Base-by-base conservation (phyloP, 2,329 filamentous ascomycete species). In the Thielaviopsis euricoi region DNA sequence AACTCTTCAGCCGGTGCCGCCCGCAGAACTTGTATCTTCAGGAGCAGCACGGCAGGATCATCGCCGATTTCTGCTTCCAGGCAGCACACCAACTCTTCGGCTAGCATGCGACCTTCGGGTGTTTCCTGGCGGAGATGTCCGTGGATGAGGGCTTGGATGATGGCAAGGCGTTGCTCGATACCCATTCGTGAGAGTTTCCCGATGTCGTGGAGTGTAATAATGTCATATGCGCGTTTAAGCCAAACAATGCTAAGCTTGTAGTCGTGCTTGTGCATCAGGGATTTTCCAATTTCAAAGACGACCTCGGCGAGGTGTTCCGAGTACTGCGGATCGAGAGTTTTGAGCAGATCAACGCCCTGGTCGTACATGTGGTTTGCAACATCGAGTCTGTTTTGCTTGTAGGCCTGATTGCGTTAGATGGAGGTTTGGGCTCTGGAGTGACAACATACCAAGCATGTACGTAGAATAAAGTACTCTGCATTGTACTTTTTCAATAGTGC, bases 321-420 rank as follows among this genome's bases (percentile, higher is more conserved):
- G 1, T 75, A 75, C 1, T 68, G 61, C 0, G 76, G 68, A 50
- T 82, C 75, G 1, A 79, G 66, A 0, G 56, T 64, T 22, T 64
- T 65, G 43, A 64, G 67, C 10, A 70, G 67, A n/a, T 61, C 70
- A 64, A 71, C 70, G 1, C 80, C 69, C 64, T 86, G 86, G 40
- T 69, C 69, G 67, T 85, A 90, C 74, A 93, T 81, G 67, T 88
- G 81, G 57, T 95, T 87, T 26, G 87, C 87, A 53, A 89, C 78
- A 59, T 91, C 86, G 15, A 86, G 73, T 48, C 84, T 79, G 48
- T 80, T 75, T 65, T 89, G 83, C 64, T 82, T 81, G 82, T 85
- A 95, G 29, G 83, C 79, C 87, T 91, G 48, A 6, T 17, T 51
- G 15, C 12, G 13, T 51, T 51, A 22, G 23, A 25, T 21, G 10